phyloP scores from a whole-genome alignment of 768 basidiomycete genomes.

The Hysterangium stoloniferum region DNA sequence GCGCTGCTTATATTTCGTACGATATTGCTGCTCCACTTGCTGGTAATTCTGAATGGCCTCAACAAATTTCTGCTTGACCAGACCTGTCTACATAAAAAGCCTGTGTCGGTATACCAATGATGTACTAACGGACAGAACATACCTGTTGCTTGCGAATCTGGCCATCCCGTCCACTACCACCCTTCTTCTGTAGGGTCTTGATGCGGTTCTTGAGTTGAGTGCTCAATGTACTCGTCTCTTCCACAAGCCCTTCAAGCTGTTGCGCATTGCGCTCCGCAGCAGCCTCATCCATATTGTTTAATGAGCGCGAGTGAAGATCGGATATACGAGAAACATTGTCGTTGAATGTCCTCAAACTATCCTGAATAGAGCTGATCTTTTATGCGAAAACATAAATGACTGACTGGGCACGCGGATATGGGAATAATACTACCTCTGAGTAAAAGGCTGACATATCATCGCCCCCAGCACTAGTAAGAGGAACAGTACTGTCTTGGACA shows the following conservation, averaged over 20 bases:
- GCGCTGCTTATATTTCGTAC: conserved; percentile 54
- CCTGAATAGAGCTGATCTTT: conserved; percentile 73
- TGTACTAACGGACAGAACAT: conserved; percentile 15
- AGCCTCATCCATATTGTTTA: conserved; percentile 71
- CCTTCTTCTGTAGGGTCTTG: conserved; percentile 49
- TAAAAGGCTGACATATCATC: conserved; percentile 9
- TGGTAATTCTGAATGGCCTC: conserved; percentile 77
- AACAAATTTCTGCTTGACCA: conserved; percentile 64
- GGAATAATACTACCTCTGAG: conserved; percentile 9
- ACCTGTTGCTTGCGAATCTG: conserved; percentile 75
- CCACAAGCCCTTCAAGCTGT: conserved; percentile 49
- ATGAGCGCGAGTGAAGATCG: conserved; percentile 67
- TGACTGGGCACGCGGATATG: too few species aligned
- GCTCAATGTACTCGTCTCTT: conserved; percentile 53
- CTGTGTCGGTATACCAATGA: not conserved
- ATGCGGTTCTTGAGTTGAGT: conserved; percentile 53
- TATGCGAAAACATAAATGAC: not conserved
- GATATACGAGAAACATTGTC: conserved; percentile 60
- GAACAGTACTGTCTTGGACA: conserved; percentile 50
- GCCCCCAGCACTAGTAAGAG: conserved; percentile 32
- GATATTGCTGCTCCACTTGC: conserved; percentile 62
- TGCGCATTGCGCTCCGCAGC: conserved; percentile 52
- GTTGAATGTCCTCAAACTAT: conserved; percentile 58
- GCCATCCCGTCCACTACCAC: conserved; percentile 55
- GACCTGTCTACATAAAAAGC: conserved; percentile 35